phyloP scores from a whole-genome alignment of 495 filamentous ascomycete species.

The Penicillium argentinense region DNA sequence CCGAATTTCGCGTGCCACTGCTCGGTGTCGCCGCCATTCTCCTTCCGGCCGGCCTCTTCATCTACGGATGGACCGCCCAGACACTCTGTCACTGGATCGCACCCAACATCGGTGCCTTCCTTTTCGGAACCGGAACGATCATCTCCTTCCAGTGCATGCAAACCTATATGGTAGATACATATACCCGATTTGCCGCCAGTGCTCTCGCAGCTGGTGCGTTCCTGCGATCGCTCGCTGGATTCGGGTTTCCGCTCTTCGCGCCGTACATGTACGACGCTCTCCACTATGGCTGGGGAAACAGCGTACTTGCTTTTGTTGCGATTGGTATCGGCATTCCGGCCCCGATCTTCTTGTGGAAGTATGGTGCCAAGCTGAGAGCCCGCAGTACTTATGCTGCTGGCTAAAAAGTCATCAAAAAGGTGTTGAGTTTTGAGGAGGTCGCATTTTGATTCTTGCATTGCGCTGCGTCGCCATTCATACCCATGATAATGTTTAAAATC shows the following conservation, averaged over 20 bases:
- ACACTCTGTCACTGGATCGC: slow-evolving; percentile 65
- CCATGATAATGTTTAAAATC: neutral
- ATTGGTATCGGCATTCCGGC: slow-evolving; percentile 58
- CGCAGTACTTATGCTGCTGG: slow-evolving; percentile 70
- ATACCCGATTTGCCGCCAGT: slow-evolving; percentile 71
- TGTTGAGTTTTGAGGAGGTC: too few relatives aligned
- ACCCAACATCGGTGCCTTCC: slow-evolving; percentile 65
- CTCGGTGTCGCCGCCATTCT: slow-evolving; percentile 58
- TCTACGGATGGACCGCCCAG: slow-evolving; percentile 73
- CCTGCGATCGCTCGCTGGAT: slow-evolving; percentile 66
- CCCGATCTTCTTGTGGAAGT: slow-evolving; percentile 62
- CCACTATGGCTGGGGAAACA: slow-evolving; percentile 66
- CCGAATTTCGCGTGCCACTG: slow-evolving; percentile 70
- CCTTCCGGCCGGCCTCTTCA: slow-evolving; percentile 63
- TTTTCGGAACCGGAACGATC: slow-evolving; percentile 62
- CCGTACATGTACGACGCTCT: slow-evolving; percentile 60
- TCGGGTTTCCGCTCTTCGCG: slow-evolving; percentile 77
- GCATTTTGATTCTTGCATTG: neutral
- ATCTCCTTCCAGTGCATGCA: slow-evolving; percentile 69
- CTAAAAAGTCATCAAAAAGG: too few relatives aligned
- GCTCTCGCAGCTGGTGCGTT: slow-evolving; percentile 68
- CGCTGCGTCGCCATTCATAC: neutral
- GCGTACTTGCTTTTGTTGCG: slow-evolving; percentile 54
- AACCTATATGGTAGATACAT: slow-evolving; percentile 76
- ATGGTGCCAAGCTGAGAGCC: slow-evolving; percentile 54